These are phyloP conservation scores for Fusarium siculi DNA, from an alignment of 2,329 filamentous ascomycete species.

Conservation along the genomic window DNA sequence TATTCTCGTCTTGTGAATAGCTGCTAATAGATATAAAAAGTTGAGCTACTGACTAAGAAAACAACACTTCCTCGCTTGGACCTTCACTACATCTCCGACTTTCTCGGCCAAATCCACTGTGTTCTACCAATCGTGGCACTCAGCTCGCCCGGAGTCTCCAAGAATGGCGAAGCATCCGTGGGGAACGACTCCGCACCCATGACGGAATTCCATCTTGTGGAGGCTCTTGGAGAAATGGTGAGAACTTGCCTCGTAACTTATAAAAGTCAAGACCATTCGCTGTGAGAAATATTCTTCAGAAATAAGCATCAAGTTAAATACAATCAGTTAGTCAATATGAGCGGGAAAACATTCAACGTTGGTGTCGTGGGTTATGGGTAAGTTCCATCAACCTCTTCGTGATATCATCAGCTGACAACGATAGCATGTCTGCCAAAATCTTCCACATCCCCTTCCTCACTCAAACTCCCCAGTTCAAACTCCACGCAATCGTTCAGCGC, in stretches of 20 bases:
- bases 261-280: not conserved
- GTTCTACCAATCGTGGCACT: conserved; percentile 25
- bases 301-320: not conserved
- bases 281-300: not conserved
- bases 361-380: conserved; percentile 64
- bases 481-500: conserved; percentile 82
- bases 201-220: conserved; percentile 37
- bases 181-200: conserved; percentile 36
- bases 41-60: conserved; percentile 20
- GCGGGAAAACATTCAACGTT: conserved; percentile 58
- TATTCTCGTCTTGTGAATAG: not conserved
- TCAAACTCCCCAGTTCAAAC: conserved; percentile 70
- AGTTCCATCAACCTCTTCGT: conserved; percentile 31
- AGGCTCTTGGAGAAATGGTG: conserved; percentile 16
- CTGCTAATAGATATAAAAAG: not conserved
- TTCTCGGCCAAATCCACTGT: conserved; percentile 42
- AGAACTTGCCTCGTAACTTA: not conserved
- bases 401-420: conserved; percentile 31
- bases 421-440: conserved; percentile 74
- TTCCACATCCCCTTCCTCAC: conserved; percentile 86
- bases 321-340: conserved; percentile 39
- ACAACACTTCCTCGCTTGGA: conserved; percentile 28
- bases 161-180: conserved; percentile 35
- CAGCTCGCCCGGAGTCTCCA: conserved; percentile 17
- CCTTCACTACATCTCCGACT: conserved; percentile 24